phyloP scores from a whole-genome alignment of 2,329 filamentous ascomycete genomes.

The Fusarium musae region DNA sequence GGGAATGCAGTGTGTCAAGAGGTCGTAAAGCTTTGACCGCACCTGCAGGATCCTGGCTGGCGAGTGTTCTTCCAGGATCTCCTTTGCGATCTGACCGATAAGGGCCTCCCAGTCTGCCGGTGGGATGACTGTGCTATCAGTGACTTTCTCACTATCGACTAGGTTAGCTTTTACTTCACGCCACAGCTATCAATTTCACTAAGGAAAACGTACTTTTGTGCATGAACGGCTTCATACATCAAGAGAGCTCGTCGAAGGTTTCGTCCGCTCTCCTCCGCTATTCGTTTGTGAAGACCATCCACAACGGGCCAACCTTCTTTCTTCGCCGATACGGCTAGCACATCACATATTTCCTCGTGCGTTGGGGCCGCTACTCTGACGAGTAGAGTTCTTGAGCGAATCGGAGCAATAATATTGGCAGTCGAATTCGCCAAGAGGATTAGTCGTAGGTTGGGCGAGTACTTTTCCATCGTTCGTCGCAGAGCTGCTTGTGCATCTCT shows the following conservation, averaged over 20 bases:
- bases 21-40: constrained; percentile 93
- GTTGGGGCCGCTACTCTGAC: constrained; percentile 92
- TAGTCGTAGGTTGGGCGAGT: constrained; percentile 91
- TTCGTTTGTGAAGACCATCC: constrained; percentile 80
- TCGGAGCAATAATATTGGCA: constrained; percentile 98
- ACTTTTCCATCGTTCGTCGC: constrained; percentile 98
- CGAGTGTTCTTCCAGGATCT: constrained; percentile 94
- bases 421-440: constrained; percentile 96
- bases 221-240: constrained; percentile 98
- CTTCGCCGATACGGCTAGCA: constrained; percentile 75
- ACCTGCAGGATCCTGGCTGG: constrained; percentile 88
- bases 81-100: constrained; percentile 87
- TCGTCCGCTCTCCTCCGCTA: constrained; percentile 89
- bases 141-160: constrained; percentile 80
- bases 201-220: constrained; percentile 81
- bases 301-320: constrained; percentile 86
- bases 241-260: constrained; percentile 90
- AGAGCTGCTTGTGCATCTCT: constrained; percentile 95
- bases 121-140: constrained; percentile 87
- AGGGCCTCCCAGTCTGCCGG: constrained; percentile 97
- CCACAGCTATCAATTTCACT: neutral
- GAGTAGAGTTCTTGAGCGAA: constrained; percentile 88
- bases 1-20: constrained; percentile 96
- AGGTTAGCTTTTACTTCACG: constrained; percentile 45
- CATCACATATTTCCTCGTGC: constrained; percentile 83